These are phyloP conservation scores for Coniferiporia weirii DNA, from an alignment of 1,284 basidiomycete species.

Conservation along the genomic window DNA sequence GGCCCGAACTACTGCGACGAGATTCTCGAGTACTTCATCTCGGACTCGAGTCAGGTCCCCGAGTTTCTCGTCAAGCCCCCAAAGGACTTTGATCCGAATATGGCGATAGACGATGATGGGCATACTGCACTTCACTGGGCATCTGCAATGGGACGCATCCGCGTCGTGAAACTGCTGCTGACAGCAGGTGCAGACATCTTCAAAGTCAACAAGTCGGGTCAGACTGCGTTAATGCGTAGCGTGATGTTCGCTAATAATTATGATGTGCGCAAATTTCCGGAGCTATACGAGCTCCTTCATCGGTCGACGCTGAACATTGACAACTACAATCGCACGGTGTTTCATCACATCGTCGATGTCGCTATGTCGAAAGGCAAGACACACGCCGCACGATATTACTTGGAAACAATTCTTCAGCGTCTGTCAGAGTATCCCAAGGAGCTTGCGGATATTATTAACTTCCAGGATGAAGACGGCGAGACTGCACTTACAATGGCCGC, in stretches of 20 bases:
- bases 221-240: conserved; percentile 96
- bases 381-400: conserved; percentile 97
- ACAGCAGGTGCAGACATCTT: conserved; percentile 96
- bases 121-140: conserved; percentile 99
- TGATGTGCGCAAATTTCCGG: conserved; percentile 98
- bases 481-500: conserved; percentile 97
- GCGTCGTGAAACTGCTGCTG: conserved; percentile 92
- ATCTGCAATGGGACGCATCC: conserved; percentile 96
- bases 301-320: conserved; percentile 99
- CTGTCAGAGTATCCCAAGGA: conserved; percentile 96
- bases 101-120: conserved; percentile 97
- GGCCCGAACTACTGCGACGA: conserved; percentile 84
- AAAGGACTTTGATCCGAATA: conserved; percentile 91
- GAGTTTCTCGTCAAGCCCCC: conserved; percentile 86
- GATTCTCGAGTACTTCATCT: conserved; percentile 98
- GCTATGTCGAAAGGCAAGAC: conserved; percentile 97
- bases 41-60: conserved; percentile 93
- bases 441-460: conserved; percentile 97
- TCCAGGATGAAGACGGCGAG: conserved; percentile 98
- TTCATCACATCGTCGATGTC: conserved; percentile 98
- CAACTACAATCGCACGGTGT: conserved; percentile 95
- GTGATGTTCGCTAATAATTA: conserved; percentile 99
- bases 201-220: conserved; percentile 94
- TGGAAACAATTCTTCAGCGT: conserved; percentile 91
- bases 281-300: conserved; percentile 94